Conservation (phyloP, 2,329 filamentous ascomycete species). For the Periconia sp. region DNA sequence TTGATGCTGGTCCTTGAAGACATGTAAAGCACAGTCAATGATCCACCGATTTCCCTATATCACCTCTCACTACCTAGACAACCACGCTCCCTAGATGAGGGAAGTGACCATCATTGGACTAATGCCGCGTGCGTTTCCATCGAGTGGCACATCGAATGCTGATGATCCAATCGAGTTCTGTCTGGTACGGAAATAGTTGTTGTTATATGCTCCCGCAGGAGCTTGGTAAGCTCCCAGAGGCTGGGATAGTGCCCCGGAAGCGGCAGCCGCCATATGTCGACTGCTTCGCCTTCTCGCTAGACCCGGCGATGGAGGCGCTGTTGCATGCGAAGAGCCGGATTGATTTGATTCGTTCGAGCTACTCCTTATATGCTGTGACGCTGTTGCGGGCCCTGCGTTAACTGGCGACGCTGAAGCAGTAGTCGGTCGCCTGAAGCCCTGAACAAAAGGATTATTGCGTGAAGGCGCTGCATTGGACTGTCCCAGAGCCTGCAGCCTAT, state of each 20-base stretch:
- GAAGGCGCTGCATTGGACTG: conserved; percentile 27
- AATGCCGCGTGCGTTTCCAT: conserved; percentile 24
- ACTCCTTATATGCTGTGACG: conserved; percentile 26
- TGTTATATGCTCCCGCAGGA: conserved; percentile 27
- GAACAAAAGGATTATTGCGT: conserved; percentile 41
- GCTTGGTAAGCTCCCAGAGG: conserved; percentile 25
- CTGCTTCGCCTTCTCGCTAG: conserved; percentile 39
- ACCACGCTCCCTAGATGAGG: conserved; percentile 23
- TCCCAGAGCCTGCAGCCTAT: conserved; percentile 33
- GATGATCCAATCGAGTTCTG: conserved; percentile 23
- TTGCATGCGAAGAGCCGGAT: conserved; percentile 32
- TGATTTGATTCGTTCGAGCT: conserved; percentile 37
- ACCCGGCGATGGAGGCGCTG: conserved; percentile 27
- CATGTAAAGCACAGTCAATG: not conserved
- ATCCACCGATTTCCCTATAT: not conserved
- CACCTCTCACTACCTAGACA: not conserved
- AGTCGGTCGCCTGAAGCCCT: conserved; percentile 31
- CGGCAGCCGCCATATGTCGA: conserved; percentile 31
- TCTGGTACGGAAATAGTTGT: conserved; percentile 32
- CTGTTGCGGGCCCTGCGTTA: not conserved
- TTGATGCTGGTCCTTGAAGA: not conserved
- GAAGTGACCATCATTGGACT: conserved; percentile 37
- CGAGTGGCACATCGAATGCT: conserved; percentile 31
- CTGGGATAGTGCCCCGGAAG: conserved; percentile 24
- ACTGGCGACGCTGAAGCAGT: conserved; percentile 9